Conservation (phyloP, 441 rosid genomes). For the Oxalis stricta region DNA sequence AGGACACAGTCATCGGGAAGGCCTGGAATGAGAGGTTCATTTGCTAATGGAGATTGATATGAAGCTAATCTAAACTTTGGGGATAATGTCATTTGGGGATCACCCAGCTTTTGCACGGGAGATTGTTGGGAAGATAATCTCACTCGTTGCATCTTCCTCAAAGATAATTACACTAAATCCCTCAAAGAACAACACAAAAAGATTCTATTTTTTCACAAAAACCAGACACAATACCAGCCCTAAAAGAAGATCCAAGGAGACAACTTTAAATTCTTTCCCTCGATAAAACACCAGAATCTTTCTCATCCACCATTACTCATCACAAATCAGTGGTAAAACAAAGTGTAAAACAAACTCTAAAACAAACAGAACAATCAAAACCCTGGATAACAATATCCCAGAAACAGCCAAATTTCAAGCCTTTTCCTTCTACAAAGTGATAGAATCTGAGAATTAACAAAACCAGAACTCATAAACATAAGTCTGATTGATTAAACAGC, state of each 20-base stretch:
- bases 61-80: slow-evolving; percentile 66
- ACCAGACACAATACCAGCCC: background rate
- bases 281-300: background rate
- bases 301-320: slow-evolving; percentile 2
- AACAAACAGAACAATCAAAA: background rate
- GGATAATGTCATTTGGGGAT: slow-evolving; percentile 70
- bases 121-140: slow-evolving; percentile 61
- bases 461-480: background rate
- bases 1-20: slow-evolving; percentile 85
- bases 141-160: slow-evolving; percentile 64
- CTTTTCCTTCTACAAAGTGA: background rate
- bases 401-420: background rate
- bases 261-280: background rate
- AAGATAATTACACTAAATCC: background rate
- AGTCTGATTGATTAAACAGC: background rate
- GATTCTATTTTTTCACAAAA: background rate
- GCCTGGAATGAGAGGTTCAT: slow-evolving; percentile 68
- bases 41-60: slow-evolving; percentile 36
- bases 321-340: background rate
- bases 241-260: background rate
- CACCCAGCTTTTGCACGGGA: slow-evolving; percentile 72
- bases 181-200: background rate
- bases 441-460: background rate
- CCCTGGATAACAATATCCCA: slow-evolving; percentile 2
- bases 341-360: background rate